Percentiles rank a stretch among this genome's conserved stretches.
Conservation (phyloP, 805 yeast genomes). For the Candida multigemmis region DNA sequence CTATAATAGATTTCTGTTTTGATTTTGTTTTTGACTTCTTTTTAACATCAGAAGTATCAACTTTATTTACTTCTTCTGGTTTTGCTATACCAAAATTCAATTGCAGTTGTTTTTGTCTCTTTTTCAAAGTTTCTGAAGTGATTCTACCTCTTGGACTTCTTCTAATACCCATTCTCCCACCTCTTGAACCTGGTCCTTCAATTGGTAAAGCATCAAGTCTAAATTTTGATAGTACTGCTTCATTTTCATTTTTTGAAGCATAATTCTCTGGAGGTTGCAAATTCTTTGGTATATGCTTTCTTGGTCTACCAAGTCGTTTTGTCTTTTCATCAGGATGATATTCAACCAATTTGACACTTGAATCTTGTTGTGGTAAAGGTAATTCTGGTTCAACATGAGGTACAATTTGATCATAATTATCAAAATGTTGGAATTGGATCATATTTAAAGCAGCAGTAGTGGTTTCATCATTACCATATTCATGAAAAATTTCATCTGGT, state of each 20-base stretch:
- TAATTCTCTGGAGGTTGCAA: conserved; percentile 10
- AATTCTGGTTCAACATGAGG: not conserved
- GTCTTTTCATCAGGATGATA: conserved; percentile 22
- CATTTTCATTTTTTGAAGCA: conserved; percentile 16
- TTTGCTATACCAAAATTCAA: conserved; percentile 4
- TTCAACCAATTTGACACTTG: conserved; percentile 13
- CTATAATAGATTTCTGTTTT: not conserved
- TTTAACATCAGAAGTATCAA: conserved; percentile 1
- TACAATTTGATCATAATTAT: conserved; percentile 2
- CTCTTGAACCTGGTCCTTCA: conserved; percentile 32
- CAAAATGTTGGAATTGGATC: conserved; percentile 9
- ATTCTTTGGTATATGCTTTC: conserved; percentile 14
- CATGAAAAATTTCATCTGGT: no score
- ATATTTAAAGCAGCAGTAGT: conserved; percentile 13
- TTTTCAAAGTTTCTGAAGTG: conserved; percentile 10
- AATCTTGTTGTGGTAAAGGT: not conserved
- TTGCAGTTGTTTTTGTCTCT: conserved; percentile 11
- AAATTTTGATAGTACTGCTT: conserved; percentile 21
- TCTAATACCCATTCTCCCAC: conserved; percentile 16
- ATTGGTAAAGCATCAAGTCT: conserved; percentile 24
- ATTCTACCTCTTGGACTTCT: conserved; percentile 15
- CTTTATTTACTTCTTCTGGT: not conserved
- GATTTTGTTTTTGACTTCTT: conserved; percentile 1
- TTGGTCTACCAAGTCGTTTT: conserved; percentile 26
- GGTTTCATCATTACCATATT: conserved; percentile 4